Evolutionary conservation across 2,329 filamentous ascomycete species (phyloP).

Genomic region (Neofusicoccum kwambonambiense): DNA sequence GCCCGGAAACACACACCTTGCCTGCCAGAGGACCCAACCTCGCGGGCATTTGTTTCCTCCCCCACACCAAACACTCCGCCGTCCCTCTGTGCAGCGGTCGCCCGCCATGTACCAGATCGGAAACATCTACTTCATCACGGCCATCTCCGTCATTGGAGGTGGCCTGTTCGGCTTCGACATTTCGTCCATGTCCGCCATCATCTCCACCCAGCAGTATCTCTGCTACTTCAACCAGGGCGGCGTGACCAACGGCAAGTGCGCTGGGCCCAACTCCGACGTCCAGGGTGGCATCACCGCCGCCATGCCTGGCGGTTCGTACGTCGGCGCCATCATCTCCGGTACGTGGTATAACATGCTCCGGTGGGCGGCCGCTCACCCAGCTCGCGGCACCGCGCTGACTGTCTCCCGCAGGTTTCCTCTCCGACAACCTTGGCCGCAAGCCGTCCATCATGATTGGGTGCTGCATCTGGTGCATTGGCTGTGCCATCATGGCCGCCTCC

Average conservation of each 20-base stretch:
- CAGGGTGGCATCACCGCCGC: conserved; percentile 70
- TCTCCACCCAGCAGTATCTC: conserved; percentile 67
- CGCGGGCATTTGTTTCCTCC: not conserved
- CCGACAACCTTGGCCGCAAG: conserved; percentile 57
- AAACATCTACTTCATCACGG: conserved; percentile 59
- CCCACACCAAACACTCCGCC: not conserved
- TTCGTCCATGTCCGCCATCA: conserved; percentile 36
- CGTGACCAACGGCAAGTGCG: conserved; percentile 43
- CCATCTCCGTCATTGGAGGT: conserved; percentile 60
- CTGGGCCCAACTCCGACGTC: conserved; percentile 52
- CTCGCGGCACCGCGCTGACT: not conserved
- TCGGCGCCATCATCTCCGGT: conserved; percentile 59
- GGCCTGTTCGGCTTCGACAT: conserved; percentile 72
- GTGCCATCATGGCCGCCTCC: conserved; percentile 61
- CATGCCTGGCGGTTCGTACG: conserved; percentile 70
- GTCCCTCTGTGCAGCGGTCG: not conserved
- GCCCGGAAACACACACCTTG: not conserved
- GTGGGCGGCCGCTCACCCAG: not conserved
- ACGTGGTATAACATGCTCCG: not conserved
- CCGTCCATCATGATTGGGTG: conserved; percentile 54
- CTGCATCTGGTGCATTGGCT: conserved; percentile 57
- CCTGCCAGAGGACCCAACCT: not conserved
- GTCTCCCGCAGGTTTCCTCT: conserved; percentile 41
- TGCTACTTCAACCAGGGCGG: conserved; percentile 66
- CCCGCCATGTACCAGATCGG: conserved; percentile 38